Evolutionary conservation across 148 eudicot genomes (phyloP).

Genomic region (Salicornia ramosissima): DNA sequence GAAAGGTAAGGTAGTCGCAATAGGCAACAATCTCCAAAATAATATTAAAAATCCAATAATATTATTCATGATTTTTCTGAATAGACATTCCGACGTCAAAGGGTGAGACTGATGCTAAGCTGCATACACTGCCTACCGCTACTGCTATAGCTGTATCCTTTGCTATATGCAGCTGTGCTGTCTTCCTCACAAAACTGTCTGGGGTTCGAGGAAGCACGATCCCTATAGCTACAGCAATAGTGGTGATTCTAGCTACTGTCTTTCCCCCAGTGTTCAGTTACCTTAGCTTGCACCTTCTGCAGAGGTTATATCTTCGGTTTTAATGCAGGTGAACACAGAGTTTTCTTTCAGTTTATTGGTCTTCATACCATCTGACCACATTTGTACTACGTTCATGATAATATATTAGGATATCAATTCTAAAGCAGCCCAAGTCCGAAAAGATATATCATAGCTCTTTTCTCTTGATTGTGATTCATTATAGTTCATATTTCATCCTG

Average conservation of each 20-base stretch:
- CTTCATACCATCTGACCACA: not conserved
- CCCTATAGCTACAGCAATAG: conserved; percentile 70
- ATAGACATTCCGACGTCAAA: conserved; percentile 36
- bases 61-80: conserved; percentile 10
- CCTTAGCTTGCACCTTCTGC: conserved; percentile 87
- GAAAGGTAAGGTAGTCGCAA: not conserved
- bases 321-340: conserved; percentile 70
- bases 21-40: not conserved
- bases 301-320: conserved; percentile 60
- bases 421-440: not conserved
- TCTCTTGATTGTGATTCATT: not conserved
- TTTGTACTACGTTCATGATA: not conserved
- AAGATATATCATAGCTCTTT: too few species aligned
- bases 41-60: not conserved
- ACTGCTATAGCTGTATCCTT: conserved; percentile 70
- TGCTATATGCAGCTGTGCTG: conserved; percentile 54
- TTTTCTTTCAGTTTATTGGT: not conserved
- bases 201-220: conserved; percentile 63
- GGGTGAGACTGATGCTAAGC: conserved; percentile 40
- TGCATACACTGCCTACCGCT: conserved; percentile 49
- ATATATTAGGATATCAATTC: not conserved
- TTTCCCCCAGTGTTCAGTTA: conserved; percentile 54
- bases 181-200: conserved; percentile 34
- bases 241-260: conserved; percentile 62
- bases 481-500: not conserved